phyloP scores from a whole-genome alignment of 2,329 filamentous ascomycete species.

The Pyrenochaeta sp. region DNA sequence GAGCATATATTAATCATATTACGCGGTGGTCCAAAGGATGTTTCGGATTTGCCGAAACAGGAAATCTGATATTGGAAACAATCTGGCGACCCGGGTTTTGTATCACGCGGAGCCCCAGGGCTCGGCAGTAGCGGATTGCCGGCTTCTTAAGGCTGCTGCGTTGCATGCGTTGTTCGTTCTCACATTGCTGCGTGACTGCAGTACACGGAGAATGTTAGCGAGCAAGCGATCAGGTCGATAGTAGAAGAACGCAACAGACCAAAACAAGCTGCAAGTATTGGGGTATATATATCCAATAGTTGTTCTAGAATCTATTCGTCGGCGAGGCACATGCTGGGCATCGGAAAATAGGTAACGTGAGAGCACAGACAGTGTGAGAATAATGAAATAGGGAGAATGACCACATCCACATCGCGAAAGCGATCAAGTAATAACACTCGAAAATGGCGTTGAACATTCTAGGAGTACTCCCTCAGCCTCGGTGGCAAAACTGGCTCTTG shows the following conservation, averaged over 20 bases:
- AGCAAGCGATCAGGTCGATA: neutral
- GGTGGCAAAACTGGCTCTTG: neutral
- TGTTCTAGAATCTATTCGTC: neutral
- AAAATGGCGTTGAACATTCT: neutral
- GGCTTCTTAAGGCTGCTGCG: slow-evolving; percentile 13
- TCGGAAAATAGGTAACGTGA: neutral
- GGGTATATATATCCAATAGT: neutral
- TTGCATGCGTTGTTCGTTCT: neutral
- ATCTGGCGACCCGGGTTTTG: slow-evolving; percentile 17
- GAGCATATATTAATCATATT: slow-evolving; percentile 30
- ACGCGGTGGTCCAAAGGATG: slow-evolving; percentile 29
- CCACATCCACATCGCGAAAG: neutral
- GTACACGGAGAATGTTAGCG: neutral
- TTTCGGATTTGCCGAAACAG: slow-evolving; percentile 23
- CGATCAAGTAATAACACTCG: neutral
- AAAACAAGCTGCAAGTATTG: neutral
- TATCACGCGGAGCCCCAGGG: slow-evolving; percentile 33
- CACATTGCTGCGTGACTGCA: neutral
- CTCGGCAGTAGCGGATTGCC: slow-evolving; percentile 26
- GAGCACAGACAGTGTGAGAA: too few relatives aligned
- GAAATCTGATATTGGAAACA: slow-evolving; percentile 34
- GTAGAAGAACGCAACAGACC: neutral
- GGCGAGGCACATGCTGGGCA: neutral
- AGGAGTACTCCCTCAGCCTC: neutral
- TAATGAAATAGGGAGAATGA: neutral